phyloP scores from a whole-genome alignment of 345 rosid species.

The Noccaea caerulescens region DNA sequence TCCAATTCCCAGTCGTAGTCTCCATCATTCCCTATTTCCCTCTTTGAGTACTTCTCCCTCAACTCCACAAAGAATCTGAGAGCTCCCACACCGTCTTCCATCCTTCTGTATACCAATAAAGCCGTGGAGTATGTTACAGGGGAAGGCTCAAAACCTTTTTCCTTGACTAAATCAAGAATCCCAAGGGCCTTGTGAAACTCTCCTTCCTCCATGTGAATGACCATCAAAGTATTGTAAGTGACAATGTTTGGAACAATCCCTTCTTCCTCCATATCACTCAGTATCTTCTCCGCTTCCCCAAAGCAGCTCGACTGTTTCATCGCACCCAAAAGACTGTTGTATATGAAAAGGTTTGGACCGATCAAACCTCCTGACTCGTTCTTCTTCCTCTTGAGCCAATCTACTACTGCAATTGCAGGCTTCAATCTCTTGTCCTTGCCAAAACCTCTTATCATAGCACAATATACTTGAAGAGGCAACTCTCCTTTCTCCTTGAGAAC shows the following conservation, averaged over 20 bases:
- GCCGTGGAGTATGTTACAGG: constrained; percentile 82
- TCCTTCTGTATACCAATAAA: constrained; percentile 69
- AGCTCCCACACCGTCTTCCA: constrained; percentile 87
- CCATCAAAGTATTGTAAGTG: constrained; percentile 81
- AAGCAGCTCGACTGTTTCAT: constrained; percentile 59
- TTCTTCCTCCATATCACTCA: constrained; percentile 68
- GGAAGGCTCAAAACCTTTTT: constrained; percentile 65
- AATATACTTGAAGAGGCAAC: constrained; percentile 69
- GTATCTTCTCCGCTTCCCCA: constrained; percentile 56
- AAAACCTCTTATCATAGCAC: constrained; percentile 68
- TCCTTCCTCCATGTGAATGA: constrained; percentile 64
- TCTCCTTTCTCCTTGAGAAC: constrained; percentile 69
- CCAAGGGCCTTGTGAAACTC: constrained; percentile 60
- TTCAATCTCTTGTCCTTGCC: constrained; percentile 68
- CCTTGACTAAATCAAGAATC: constrained; percentile 63
- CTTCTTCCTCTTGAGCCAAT: constrained; percentile 84
- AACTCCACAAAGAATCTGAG: constrained; percentile 66
- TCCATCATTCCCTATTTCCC: constrained; percentile 53
- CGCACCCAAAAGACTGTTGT: constrained; percentile 77
- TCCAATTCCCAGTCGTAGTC: constrained; percentile 66
- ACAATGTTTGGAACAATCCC: constrained; percentile 71
- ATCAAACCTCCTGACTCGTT: constrained; percentile 56
- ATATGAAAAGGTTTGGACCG: constrained; percentile 74
- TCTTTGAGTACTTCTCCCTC: constrained; percentile 60
- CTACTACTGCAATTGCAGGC: constrained; percentile 73